These are phyloP conservation scores for Podila epigama DNA, from an alignment of 192 early-diverging fungal species.

Conservation along the genomic window DNA sequence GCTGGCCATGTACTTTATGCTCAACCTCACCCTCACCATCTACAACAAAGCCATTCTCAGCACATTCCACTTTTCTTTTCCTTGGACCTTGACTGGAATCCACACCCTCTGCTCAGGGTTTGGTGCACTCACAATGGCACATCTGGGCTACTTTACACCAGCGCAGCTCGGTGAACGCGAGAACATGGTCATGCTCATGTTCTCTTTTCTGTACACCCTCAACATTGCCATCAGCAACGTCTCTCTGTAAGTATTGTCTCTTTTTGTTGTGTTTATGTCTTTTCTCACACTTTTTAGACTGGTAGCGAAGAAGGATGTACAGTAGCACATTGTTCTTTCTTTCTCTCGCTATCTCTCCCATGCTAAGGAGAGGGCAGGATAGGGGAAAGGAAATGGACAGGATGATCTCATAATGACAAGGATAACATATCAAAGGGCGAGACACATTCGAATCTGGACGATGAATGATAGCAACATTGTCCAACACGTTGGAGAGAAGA, in stretches of 20 bases:
- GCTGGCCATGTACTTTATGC: slow-evolving; percentile 74
- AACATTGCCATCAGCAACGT: slow-evolving; percentile 91
- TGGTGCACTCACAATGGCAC: slow-evolving; percentile 64
- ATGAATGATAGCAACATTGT: too few species aligned
- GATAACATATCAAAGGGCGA: too few species aligned
- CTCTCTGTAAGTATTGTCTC: slow-evolving; percentile 74
- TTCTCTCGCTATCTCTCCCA: too few species aligned
- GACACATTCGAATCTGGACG: too few species aligned
- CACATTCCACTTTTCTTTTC: slow-evolving; percentile 76
- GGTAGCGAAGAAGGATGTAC: background rate
- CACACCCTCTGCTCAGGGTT: slow-evolving; percentile 78
- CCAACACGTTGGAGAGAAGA: too few species aligned
- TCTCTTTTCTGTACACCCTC: slow-evolving; percentile 87
- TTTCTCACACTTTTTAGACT: background rate
- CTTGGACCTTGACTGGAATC: slow-evolving; percentile 88
- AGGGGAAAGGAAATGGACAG: background rate
- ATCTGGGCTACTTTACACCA: slow-evolving; percentile 61
- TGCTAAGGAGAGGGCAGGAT: background rate
- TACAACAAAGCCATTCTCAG: slow-evolving; percentile 87
- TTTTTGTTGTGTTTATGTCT: background rate
- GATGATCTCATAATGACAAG: too few species aligned
- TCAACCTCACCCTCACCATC: slow-evolving; percentile 81
- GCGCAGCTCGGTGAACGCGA: slow-evolving; percentile 61
- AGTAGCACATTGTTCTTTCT: too few species aligned
- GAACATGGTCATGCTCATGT: slow-evolving; percentile 72